Conservation (phyloP, 2,329 filamentous ascomycete genomes). For the Cordyceps cicadae region DNA sequence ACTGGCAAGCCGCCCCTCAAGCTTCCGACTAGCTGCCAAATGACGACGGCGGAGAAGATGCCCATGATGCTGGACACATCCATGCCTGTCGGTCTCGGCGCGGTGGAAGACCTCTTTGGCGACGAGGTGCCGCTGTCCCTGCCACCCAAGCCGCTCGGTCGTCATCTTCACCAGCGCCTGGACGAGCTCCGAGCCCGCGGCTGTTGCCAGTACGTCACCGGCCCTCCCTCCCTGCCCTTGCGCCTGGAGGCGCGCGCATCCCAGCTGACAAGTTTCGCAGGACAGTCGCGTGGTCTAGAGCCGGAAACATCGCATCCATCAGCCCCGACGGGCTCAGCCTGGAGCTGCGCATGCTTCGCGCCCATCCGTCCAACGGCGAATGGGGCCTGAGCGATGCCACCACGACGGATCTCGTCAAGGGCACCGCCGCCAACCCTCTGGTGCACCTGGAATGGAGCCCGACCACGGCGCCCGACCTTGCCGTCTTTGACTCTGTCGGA, state of each 20-base stretch:
- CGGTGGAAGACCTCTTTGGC: conserved; percentile 68
- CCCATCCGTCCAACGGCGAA: conserved; percentile 57
- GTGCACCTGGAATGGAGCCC: conserved; percentile 77
- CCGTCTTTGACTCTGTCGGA: conserved; percentile 71
- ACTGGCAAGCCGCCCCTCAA: not conserved
- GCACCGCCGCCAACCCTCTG: conserved; percentile 57
- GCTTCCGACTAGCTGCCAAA: conserved; percentile 13
- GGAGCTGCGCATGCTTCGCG: conserved; percentile 64
- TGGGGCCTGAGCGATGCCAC: conserved; percentile 74
- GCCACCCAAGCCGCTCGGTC: conserved; percentile 36
- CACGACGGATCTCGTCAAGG: conserved; percentile 50
- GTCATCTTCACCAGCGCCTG: conserved; percentile 62
- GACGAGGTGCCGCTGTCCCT: conserved; percentile 56
- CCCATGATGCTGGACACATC: conserved; percentile 33
- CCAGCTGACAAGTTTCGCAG: conserved; percentile 35
- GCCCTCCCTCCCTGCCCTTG: too few species aligned
- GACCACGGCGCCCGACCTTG: conserved; percentile 67
- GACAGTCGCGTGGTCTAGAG: conserved; percentile 78
- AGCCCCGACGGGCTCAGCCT: conserved; percentile 61
- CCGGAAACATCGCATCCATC: conserved; percentile 78
- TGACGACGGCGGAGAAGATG: conserved; percentile 32
- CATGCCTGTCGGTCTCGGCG: conserved; percentile 46
- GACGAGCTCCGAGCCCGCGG: conserved; percentile 69
- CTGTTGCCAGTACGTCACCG: conserved; percentile 64
- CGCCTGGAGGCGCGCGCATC: not conserved